Evolutionary conservation across 305 asterid genomes (phyloP).

Genomic region (Salvia sclarea): DNA sequence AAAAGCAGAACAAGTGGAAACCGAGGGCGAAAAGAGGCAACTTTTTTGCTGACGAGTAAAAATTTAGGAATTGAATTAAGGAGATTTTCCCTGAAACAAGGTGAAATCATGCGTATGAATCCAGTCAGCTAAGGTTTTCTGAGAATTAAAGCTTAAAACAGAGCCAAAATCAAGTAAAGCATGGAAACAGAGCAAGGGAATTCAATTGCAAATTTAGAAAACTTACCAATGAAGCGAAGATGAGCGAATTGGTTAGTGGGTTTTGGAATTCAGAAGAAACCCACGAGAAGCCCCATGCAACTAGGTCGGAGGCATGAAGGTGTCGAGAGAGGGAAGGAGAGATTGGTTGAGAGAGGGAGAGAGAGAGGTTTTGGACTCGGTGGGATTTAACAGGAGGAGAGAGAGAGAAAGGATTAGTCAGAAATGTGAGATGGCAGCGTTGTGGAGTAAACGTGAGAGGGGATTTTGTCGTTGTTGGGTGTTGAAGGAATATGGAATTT

Average conservation of each 20-base stretch:
- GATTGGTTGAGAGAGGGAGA: constrained; percentile 25
- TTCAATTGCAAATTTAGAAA: constrained; percentile 4
- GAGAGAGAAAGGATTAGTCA: constrained; percentile 32
- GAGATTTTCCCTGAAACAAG: constrained; percentile 22
- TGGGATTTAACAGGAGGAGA: constrained; percentile 32
- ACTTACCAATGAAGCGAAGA: constrained; percentile 47
- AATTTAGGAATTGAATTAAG: not conserved
- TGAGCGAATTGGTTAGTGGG: constrained; percentile 35
- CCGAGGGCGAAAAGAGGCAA: too few relatives aligned
- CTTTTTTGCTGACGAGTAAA: not conserved
- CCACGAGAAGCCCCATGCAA: constrained; percentile 36
- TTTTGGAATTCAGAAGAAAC: constrained; percentile 37
- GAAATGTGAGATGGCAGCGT: constrained; percentile 45
- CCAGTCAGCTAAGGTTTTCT: not conserved
- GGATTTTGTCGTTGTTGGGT: constrained; percentile 65
- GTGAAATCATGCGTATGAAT: constrained; percentile 4
- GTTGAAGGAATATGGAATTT: constrained; percentile 73
- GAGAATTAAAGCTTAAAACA: not conserved
- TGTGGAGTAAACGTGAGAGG: constrained; percentile 60
- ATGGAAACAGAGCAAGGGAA: constrained; percentile 25
- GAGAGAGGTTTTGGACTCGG: constrained; percentile 8
- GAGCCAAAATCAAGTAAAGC: not conserved
- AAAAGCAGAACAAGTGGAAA: not conserved
- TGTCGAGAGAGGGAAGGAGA: too few relatives aligned
- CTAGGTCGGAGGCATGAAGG: constrained; percentile 4